phyloP scores from a whole-genome alignment of 768 basidiomycete genomes.

The Russula virescens region DNA sequence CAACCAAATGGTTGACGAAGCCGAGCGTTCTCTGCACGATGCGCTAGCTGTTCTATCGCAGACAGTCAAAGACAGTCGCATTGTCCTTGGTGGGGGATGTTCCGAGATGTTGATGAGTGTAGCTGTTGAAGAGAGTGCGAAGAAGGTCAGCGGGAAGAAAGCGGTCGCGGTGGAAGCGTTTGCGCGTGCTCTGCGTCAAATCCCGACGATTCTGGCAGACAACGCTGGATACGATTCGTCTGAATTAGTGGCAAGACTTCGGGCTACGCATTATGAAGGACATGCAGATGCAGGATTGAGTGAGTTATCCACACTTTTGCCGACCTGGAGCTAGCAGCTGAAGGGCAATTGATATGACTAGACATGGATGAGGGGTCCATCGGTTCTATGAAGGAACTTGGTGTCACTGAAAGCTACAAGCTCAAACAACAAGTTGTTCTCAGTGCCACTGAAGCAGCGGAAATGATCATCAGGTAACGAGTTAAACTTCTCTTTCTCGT shows the following conservation, averaged over 20 bases:
- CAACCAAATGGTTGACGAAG: slow-evolving; percentile 98
- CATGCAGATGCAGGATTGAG: slow-evolving; percentile 81
- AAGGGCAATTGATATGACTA: slow-evolving; percentile 28
- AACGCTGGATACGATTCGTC: slow-evolving; percentile 98
- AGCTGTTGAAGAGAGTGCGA: slow-evolving; percentile 83
- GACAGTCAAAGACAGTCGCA: slow-evolving; percentile 93
- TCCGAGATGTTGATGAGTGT: slow-evolving; percentile 98
- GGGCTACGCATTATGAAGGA: slow-evolving; percentile 94
- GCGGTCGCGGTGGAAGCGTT: slow-evolving; percentile 94
- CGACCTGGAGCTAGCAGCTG: slow-evolving; percentile 1
- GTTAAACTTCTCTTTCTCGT: neutral
- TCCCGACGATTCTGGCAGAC: slow-evolving; percentile 94
- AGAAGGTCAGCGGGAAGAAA: slow-evolving; percentile 87
- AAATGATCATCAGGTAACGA: slow-evolving; percentile 92
- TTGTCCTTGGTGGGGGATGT: slow-evolving; percentile 94
- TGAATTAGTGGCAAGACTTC: slow-evolving; percentile 81
- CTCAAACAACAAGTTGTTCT: slow-evolving; percentile 92
- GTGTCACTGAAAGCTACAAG: slow-evolving; percentile 96
- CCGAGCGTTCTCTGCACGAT: slow-evolving; percentile 95
- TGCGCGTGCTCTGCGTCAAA: slow-evolving; percentile 80
- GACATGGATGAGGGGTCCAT: slow-evolving; percentile 87
- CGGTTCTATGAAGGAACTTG: slow-evolving; percentile 81
- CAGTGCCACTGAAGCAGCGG: slow-evolving; percentile 92
- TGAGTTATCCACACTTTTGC: slow-evolving; percentile 35
- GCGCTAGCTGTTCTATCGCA: slow-evolving; percentile 96